Conservation (phyloP, 164 flowering plant genomes). For the Protea cynaroides region DNA sequence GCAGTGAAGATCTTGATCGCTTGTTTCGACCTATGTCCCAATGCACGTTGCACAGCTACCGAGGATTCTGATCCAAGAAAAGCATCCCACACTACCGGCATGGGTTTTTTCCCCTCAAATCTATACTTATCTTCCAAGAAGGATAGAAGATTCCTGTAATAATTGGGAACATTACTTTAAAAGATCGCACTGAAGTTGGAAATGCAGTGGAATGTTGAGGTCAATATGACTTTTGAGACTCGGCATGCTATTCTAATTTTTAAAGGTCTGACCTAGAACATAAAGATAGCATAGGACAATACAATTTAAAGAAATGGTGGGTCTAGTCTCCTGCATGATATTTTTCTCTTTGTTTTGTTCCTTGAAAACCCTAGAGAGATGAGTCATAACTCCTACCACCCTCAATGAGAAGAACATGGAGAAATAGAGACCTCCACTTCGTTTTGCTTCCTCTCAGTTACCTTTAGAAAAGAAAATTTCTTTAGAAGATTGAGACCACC, state of each 20-base stretch:
- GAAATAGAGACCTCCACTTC: not conserved
- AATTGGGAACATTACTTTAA: too few relatives aligned
- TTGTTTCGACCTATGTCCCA: too few relatives aligned
- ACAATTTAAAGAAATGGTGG: not conserved
- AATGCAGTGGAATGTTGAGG: not conserved
- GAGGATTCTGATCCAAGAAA: too few relatives aligned
- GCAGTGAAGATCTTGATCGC: too few relatives aligned
- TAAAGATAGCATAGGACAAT: too few relatives aligned
- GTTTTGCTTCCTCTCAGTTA: not conserved
- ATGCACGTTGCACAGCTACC: too few relatives aligned
- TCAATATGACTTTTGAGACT: not conserved
- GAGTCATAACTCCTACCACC: not conserved
- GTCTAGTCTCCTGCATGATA: not conserved
- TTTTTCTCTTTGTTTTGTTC: not conserved
- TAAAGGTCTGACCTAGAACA: not conserved
- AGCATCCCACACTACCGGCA: too few relatives aligned
- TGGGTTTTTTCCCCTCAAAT: too few relatives aligned
- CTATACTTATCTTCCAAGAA: too few relatives aligned
- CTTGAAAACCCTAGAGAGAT: not conserved
- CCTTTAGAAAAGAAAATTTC: not conserved
- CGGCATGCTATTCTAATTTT: not conserved
- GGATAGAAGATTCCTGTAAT: too few relatives aligned
- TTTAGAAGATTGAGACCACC: too few relatives aligned
- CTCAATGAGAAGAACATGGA: not conserved
- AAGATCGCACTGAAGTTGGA: not conserved